Base-by-base conservation (phyloP, 495 filamentous ascomycete genomes). In the Umbilicaria muhlenbergii region DNA sequence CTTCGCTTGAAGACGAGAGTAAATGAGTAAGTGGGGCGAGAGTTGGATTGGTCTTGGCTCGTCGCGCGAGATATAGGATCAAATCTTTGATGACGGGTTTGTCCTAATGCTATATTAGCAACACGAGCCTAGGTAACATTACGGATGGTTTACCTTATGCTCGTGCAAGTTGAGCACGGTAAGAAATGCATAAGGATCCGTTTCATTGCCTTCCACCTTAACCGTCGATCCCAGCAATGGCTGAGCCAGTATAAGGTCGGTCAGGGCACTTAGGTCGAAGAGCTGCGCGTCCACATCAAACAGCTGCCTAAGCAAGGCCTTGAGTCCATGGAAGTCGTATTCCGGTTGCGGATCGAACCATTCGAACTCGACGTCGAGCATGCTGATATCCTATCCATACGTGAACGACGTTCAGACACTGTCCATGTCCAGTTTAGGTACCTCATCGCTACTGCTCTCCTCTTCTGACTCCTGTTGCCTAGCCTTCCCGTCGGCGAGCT, bases 341-440 rank as follows among this genome's bases (percentile, higher is more conserved):
- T 80, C 72, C 5, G 83, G 69, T 52, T 94, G 81, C 46, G 88
- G 89, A 66, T 95, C 91, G 66, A 96, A 96, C 77, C 83, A 94
- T 64, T 96, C 92, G 60, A 99, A 99, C 38, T 95, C 89, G 18
- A 95, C 86, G 59, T 94, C 83, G 47, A 99, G 75, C 59, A 91
- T 82, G 61, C 92, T 80, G 51, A 81, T 76, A 39, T 93, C 83
- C 85, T 92, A 32, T 5, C 16, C n/a, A 36, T 7, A n/a, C 15
- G 34, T 57, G 15, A 51, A 44, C 14, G 18, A 6, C 11, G 21
- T 32, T 38, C 36, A 17, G 17, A 32, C 16, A 40, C 36, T 8
- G 10, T 6, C 15, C 7, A 37, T 34, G 8, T 37, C 16, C 38
- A 24, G 7, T 14, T 33, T n/a, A 21, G 34, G 37, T 37, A 56